A percentile compares a stretch with the other conserved stretches of the same genome.
Conservation (phyloP, 1,139 yeast genomes). For the Yamadazyma songkhlaensis region DNA sequence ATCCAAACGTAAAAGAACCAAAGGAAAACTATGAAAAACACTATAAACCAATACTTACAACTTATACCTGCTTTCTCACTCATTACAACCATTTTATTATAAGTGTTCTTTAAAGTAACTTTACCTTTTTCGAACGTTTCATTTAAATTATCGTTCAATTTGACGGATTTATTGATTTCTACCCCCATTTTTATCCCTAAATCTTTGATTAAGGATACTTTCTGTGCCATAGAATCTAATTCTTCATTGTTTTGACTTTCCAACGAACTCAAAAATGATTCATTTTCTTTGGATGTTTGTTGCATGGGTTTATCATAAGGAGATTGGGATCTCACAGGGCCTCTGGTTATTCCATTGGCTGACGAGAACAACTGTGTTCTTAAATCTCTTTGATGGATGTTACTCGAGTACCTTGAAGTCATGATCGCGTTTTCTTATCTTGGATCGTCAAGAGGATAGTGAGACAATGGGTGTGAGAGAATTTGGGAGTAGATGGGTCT, state of each 20-base stretch:
- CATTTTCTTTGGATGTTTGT: constrained; percentile 43
- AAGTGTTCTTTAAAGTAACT: constrained; percentile 60
- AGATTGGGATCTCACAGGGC: constrained; percentile 35
- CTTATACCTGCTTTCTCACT: constrained; percentile 79
- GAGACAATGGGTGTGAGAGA: background rate
- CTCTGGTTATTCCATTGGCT: constrained; percentile 22
- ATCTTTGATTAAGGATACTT: constrained; percentile 67
- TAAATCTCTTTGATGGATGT: constrained; percentile 42
- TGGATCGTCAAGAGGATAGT: too few relatives aligned
- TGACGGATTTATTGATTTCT: constrained; percentile 74
- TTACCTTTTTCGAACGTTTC: constrained; percentile 42
- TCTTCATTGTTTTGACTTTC: constrained; percentile 87
- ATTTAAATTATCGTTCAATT: constrained; percentile 57
- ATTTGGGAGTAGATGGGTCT: too few relatives aligned
- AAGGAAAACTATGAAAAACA: constrained; percentile 59
- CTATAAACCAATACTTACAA: constrained; percentile 73
- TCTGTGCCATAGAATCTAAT: constrained; percentile 64
- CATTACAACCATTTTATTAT: constrained; percentile 73
- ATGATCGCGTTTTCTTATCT: constrained; percentile 10
- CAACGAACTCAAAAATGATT: constrained; percentile 62
- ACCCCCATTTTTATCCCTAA: constrained; percentile 77
- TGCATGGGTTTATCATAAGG: constrained; percentile 49
- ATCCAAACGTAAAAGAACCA: constrained; percentile 86
- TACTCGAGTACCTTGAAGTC: constrained; percentile 35
- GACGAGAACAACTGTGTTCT: constrained; percentile 45